Evolutionary conservation across 2,329 filamentous ascomycete genomes (phyloP), one percentile per base, ranked within the genome.

Genomic region (Cyphellophora attinorum): DNA sequence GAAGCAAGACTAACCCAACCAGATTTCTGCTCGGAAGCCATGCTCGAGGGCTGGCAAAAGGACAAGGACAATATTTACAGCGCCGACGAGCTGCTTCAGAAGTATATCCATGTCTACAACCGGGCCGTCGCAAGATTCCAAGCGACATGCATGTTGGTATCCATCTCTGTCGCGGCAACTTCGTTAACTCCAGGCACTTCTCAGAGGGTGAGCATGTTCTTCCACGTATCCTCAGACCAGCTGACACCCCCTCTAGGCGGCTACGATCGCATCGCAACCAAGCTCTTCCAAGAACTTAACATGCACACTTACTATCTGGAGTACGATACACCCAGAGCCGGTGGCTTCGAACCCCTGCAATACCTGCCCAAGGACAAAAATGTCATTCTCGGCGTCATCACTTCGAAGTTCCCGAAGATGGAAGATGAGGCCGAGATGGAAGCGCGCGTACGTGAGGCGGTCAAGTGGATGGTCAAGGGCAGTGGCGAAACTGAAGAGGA

Each of bases 51-150:
- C 4, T 81, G 74, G 72, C 67, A 68, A 19, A 70, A 70, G 11
- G 79, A 82, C 53, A 60, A 66, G 33, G 67, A 72, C 47, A 81
- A 83, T 52, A 69, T 68, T 33, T 72, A 74, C 52, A 70, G 73
- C 1, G 69, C 78, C 3, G 76, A 80, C 29, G 72, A 76, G 46
- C 74, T 82, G 19, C 68, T 84, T 5, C 76, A 81, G 44, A 70
- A 74, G 6, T 84, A 84, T 58, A 79, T 84, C 51, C 60, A 66
- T 33, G 71, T 82, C 42, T 84, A 84, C 65, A 84, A 84, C 54
- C 74, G 78, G 50, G 74, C 67, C 47, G 65, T 81, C 51, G 61
- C 63, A 66, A 70, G 46, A 59, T 72, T 2, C 76, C 79, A 0
- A 51, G 62, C 2, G 77, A 84, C 50, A 73, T 84, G 65, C 78